Percentiles rank a stretch among this genome's conserved stretches.
Conservation (phyloP, 257 asterid species). For the Galeopsis tetrahit region DNA sequence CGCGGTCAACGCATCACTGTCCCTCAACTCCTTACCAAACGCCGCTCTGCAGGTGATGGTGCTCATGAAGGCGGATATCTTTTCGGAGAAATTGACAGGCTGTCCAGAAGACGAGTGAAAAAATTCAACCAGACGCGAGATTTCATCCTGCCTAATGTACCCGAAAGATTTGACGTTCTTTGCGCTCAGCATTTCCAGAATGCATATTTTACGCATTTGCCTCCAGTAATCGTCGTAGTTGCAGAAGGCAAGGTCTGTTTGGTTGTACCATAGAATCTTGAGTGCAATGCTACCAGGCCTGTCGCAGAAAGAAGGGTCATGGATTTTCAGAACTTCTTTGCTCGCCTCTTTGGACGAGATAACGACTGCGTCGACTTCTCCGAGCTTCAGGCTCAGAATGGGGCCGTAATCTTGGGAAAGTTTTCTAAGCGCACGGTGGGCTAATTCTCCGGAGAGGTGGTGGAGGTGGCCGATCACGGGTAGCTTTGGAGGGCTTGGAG, state of each 20-base stretch:
- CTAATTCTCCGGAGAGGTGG: not conserved
- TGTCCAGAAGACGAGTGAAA: not conserved
- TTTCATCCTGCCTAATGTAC: slow-evolving; percentile 31
- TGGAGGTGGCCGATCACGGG: not conserved
- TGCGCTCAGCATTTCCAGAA: slow-evolving; percentile 31
- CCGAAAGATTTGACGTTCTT: slow-evolving; percentile 29
- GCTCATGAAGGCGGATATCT: slow-evolving; percentile 5
- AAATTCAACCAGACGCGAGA: not conserved
- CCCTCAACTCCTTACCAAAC: slow-evolving; percentile 30
- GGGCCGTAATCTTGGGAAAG: slow-evolving; percentile 1
- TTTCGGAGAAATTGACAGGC: slow-evolving; percentile 9
- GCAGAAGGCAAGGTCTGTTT: slow-evolving; percentile 25
- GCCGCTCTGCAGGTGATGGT: slow-evolving; percentile 33
- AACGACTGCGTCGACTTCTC: not conserved
- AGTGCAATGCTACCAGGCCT: not conserved
- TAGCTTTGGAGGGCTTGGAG: too few relatives aligned
- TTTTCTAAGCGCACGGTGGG: not conserved
- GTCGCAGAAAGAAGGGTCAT: slow-evolving; percentile 7
- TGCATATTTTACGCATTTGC: slow-evolving; percentile 41
- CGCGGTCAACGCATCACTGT: not conserved
- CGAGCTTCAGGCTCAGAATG: slow-evolving; percentile 25
- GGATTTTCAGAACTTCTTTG: not conserved
- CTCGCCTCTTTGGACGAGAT: slow-evolving; percentile 14
- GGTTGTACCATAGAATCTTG: slow-evolving; percentile 35
- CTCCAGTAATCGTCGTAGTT: slow-evolving; percentile 38